Conservation (phyloP, 108 stramenopile genomes). For the Fragilariopsis cylindrus region DNA sequence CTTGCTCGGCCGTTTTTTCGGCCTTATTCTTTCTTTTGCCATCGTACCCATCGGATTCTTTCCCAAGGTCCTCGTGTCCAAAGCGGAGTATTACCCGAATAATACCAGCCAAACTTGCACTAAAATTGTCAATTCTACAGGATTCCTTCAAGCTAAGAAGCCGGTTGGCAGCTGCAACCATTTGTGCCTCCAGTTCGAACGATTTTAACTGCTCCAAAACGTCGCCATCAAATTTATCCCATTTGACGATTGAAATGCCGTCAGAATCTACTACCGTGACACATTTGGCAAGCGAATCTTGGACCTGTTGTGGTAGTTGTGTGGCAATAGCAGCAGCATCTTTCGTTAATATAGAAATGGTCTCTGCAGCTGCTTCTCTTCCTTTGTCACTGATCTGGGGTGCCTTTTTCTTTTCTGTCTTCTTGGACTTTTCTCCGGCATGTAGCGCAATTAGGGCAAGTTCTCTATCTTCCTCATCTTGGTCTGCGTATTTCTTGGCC, state of each 20-base stretch:
- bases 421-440: constrained; percentile 70
- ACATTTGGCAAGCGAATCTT: constrained; percentile 55
- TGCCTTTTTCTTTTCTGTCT: constrained; percentile 41
- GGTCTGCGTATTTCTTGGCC: constrained; percentile 90
- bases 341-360: constrained; percentile 65
- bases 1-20: constrained; percentile 71
- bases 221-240: constrained; percentile 88
- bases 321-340: constrained; percentile 60
- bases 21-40: constrained; percentile 68
- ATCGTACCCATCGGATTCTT: constrained; percentile 9
- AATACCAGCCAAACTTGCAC: constrained; percentile 84
- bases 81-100: constrained; percentile 78
- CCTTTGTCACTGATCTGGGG: constrained; percentile 49
- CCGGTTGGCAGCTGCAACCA: constrained; percentile 64
- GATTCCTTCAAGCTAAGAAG: constrained; percentile 58
- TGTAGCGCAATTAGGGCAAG: constrained; percentile 91
- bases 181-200: constrained; percentile 54
- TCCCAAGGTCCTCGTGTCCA: constrained; percentile 51
- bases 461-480: constrained; percentile 96
- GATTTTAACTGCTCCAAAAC: constrained; percentile 69
- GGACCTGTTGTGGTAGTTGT: constrained; percentile 53
- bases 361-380: constrained; percentile 67
- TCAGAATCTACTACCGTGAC: constrained; percentile 54
- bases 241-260: constrained; percentile 52
- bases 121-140: constrained; percentile 77